Percentiles rank a stretch among this genome's conserved stretches.
Evolutionary conservation across 805 yeast species (phyloP).

Genomic region (Saccharomycopsis microspora): DNA sequence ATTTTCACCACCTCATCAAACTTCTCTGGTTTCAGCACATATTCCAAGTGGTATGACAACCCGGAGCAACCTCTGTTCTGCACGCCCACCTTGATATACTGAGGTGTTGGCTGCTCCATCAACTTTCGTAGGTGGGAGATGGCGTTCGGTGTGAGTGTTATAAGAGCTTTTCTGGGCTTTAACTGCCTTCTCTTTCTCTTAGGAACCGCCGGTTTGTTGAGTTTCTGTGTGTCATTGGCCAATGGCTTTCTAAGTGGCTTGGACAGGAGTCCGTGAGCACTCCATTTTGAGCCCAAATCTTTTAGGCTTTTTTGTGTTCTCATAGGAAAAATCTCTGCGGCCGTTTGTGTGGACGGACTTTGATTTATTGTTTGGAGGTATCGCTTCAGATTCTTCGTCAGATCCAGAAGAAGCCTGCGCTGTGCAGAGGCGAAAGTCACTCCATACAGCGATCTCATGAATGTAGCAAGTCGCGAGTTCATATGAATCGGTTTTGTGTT

Average conservation of each 20-base stretch:
- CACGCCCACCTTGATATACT: conserved; percentile 88
- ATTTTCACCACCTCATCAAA: conserved; percentile 80
- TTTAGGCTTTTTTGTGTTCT: background rate
- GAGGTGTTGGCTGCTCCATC: conserved; percentile 73
- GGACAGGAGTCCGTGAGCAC: background rate
- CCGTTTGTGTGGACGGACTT: background rate
- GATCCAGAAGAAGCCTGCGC: conserved; percentile 10
- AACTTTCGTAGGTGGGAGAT: conserved; percentile 56
- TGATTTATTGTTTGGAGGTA: conserved; percentile 14
- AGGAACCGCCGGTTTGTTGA: background rate
- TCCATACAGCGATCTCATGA: background rate
- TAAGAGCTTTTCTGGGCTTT: conserved; percentile 83
- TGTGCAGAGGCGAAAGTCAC: background rate
- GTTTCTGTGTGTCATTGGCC: background rate
- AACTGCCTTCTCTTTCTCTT: conserved; percentile 42
- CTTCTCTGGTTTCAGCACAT: conserved; percentile 84
- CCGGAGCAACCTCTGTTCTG: conserved; percentile 96
- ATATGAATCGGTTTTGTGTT: no score
- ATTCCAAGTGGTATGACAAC: conserved; percentile 79
- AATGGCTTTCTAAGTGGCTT: background rate
- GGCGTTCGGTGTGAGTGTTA: conserved; percentile 70
- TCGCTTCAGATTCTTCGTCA: conserved; percentile 10
- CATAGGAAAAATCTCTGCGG: background rate
- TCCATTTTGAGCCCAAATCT: background rate
- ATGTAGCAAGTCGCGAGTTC: no score